Percentiles rank a stretch among this genome's conserved stretches.
phyloP scores from a whole-genome alignment of 768 basidiomycete genomes.

The Tubosaeta sp. region DNA sequence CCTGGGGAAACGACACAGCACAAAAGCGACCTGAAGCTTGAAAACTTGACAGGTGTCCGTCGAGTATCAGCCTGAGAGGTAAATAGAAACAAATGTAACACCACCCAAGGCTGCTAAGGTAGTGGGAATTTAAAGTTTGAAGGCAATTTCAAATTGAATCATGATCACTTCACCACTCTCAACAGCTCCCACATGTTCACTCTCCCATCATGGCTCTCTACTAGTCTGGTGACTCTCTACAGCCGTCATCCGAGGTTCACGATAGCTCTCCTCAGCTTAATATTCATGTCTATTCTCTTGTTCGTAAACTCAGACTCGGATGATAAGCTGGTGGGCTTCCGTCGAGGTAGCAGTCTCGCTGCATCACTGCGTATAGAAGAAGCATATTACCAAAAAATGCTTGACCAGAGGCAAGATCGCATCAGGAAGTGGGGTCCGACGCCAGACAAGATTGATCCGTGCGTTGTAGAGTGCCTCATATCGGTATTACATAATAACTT shows the following conservation, averaged over 20 bases:
- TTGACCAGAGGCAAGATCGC: slow-evolving; percentile 40
- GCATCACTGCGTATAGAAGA: slow-evolving; percentile 20
- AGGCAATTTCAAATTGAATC: no score
- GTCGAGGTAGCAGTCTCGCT: slow-evolving; percentile 2
- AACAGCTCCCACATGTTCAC: slow-evolving; percentile 11
- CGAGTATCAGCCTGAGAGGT: no score
- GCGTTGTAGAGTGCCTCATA: neutral
- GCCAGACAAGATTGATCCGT: slow-evolving; percentile 40
- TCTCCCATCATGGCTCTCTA: slow-evolving; percentile 21
- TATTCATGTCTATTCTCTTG: slow-evolving; percentile 25
- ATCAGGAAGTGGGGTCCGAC: slow-evolving; percentile 56
- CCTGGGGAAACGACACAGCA: no score
- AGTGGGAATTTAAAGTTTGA: neutral
- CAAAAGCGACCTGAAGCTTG: no score
- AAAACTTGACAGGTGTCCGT: no score
- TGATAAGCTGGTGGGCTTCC: slow-evolving; percentile 5
- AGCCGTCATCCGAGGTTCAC: slow-evolving; percentile 30
- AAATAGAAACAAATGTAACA: no score
- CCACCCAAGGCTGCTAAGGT: no score
- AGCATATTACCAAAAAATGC: slow-evolving; percentile 36
- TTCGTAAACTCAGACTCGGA: slow-evolving; percentile 21
- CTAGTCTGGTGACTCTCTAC: slow-evolving; percentile 28
- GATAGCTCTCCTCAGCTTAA: slow-evolving; percentile 22
- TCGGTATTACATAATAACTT: neutral
- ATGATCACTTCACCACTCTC: neutral